Base-by-base conservation (phyloP, 2,329 filamentous ascomycete genomes). In the Aspergillus sp. region DNA sequence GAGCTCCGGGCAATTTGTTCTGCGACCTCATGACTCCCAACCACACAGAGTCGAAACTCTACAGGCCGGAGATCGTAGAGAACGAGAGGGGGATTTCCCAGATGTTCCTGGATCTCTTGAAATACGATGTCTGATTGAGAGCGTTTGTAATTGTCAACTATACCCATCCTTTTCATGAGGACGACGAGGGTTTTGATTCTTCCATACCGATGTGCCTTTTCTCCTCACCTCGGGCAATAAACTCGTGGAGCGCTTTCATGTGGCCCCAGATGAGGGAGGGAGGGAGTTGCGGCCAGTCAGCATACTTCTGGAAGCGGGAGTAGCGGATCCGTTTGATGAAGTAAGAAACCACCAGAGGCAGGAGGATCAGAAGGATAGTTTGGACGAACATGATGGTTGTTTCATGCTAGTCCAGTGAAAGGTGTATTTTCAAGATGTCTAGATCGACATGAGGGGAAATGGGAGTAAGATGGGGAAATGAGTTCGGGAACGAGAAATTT, bases 1-100 rank as follows among this genome's bases (percentile, higher is more conserved):
- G 66, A 58, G 17, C 23, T 54, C 23, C 56, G 49, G 3, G 61
- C 60, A 10, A 64, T 17, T 21, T 67, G 64, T 47, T 68, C 66
- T 2, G 66, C 66, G 10, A 68, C 41, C 21, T 66, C 61, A 58
- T 67, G 65, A 44, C 23, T 53, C 27, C 59, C 62, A 15, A 67
- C 41, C 1, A 67, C 49, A 15, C 54, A 60, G 15, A 67, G 19
- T 1, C 51, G 25, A 25, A 36, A 23, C 5, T 54, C 23, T 5
- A 62, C 17, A 11, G 65, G 65, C 3, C 65, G 61, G 13, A 66
- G 55, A 44, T 68, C 65, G 1, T 62, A 42, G 4, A 55, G n/a
- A 19, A 21, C 5, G 10, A 55, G 53, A 27, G 53, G 53, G 2
- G 53, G 53, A 19, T 47, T 55, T 7, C 23, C 53, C 25, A 55